Conservation (phyloP, 2,329 filamentous ascomycete species). For the Teratosphaeriaceae sp. region DNA sequence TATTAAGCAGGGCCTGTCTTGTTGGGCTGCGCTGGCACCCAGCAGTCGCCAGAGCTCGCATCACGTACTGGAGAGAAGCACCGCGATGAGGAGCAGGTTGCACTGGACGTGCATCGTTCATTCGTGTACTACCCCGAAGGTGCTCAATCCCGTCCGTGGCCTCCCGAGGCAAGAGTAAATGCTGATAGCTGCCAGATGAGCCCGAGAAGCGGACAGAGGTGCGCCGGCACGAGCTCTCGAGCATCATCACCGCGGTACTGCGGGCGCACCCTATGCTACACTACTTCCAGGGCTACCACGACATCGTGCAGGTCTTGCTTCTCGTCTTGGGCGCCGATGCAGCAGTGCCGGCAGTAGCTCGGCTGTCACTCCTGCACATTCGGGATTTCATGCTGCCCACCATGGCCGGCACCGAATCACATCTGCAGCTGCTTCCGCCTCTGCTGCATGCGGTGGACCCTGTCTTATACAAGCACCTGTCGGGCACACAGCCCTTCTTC, state of each 20-base stretch:
- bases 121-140: conserved; percentile 92
- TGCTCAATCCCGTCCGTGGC: conserved; percentile 34
- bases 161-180: no score
- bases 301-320: conserved; percentile 93
- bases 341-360: conserved; percentile 60
- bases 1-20: conserved; percentile 57
- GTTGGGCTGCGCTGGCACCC: conserved; percentile 33
- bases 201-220: conserved; percentile 60
- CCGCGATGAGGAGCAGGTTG: conserved; percentile 82
- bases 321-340: conserved; percentile 65
- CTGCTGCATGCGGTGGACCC: conserved; percentile 70
- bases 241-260: conserved; percentile 73
- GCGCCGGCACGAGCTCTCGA: conserved; percentile 70
- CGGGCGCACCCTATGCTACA: conserved; percentile 75
- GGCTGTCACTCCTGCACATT: conserved; percentile 84
- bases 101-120: conserved; percentile 87
- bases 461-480: conserved; percentile 59
- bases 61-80: conserved; percentile 68
- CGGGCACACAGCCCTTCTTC: conserved; percentile 67
- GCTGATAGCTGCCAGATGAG: conserved; percentile 47
- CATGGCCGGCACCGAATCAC: conserved; percentile 70
- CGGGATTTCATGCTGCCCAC: conserved; percentile 96
- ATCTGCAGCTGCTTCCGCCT: conserved; percentile 80
- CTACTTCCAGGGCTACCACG: conserved; percentile 98
- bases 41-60: conserved; percentile 16